phyloP scores from a whole-genome alignment of 1,284 basidiomycete genomes.

The Stygiomarasmius scandens region DNA sequence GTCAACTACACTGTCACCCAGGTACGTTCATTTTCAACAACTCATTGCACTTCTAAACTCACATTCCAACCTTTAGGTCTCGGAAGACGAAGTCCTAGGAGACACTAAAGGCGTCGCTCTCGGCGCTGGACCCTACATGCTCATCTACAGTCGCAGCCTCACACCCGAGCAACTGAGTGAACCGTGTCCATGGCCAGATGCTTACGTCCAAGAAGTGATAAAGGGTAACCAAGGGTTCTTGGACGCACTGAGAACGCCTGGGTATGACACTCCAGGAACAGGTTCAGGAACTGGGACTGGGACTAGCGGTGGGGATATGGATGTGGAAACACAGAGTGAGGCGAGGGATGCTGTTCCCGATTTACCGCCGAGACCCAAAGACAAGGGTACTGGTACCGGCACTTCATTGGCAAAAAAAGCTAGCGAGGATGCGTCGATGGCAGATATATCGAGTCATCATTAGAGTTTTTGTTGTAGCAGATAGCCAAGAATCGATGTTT shows the following conservation, averaged over 20 bases:
- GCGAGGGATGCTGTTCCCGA: neutral
- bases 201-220: constrained; percentile 34
- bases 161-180: constrained; percentile 36
- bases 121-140: constrained; percentile 71
- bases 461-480: neutral
- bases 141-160: constrained; percentile 66
- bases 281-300: neutral
- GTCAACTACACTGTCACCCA: constrained; percentile 70
- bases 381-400: neutral
- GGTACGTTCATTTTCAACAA: constrained; percentile 36
- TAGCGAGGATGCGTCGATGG: constrained; percentile 9
- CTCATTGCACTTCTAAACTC: neutral
- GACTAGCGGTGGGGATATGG: no score
- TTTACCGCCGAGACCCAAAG: neutral
- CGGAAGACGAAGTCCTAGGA: constrained; percentile 65
- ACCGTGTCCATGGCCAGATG: constrained; percentile 40
- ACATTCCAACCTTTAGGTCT: constrained; percentile 47
- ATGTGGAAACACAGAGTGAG: neutral
- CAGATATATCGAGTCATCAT: neutral
- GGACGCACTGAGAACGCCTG: constrained; percentile 28
- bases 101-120: constrained; percentile 72
- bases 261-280: neutral
- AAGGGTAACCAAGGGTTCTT: constrained; percentile 37
- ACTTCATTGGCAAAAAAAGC: constrained; percentile 21
- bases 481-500: neutral